These are phyloP conservation scores for Leishmania amazonensis DNA, from an alignment of 208 protist genomes.

Conservation along the genomic window DNA sequence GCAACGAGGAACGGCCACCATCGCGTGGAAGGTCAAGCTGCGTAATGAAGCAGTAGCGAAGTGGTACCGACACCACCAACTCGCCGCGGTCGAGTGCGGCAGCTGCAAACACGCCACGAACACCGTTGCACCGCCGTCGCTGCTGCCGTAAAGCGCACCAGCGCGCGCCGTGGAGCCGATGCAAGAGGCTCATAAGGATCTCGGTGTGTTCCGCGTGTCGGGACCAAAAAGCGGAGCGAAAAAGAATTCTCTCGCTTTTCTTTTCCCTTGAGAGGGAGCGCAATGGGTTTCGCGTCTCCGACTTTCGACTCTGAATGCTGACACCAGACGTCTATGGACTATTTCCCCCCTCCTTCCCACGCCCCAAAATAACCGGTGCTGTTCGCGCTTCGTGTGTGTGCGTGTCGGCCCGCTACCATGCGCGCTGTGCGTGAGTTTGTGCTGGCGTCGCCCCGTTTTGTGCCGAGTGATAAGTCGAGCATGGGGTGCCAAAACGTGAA, in stretches of 20 bases:
- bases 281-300: not conserved
- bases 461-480: not conserved
- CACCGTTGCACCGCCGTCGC: slow-evolving; percentile 39
- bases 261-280: not conserved
- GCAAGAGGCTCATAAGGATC: slow-evolving; percentile 16
- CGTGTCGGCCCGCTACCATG: not conserved
- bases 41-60: slow-evolving; percentile 64
- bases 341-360: too few species aligned
- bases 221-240: not conserved
- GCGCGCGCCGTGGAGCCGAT: slow-evolving; percentile 28
- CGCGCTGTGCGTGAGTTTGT: not conserved
- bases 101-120: slow-evolving; percentile 60
- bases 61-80: slow-evolving; percentile 57
- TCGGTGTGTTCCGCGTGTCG: too few species aligned
- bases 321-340: not conserved
- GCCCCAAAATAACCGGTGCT: not conserved
- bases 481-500: too few species aligned
- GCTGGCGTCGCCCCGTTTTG: not conserved
- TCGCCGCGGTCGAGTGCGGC: slow-evolving; percentile 39
- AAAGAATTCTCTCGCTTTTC: not conserved
- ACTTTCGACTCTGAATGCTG: not conserved
- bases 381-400: not conserved
- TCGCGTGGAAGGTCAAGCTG: not conserved
- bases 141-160: slow-evolving; percentile 40
- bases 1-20: not conserved